A percentile compares a stretch with the other conserved stretches of the same genome.
Conservation (phyloP, 2,329 filamentous ascomycete genomes). For the Xylaria sp. region DNA sequence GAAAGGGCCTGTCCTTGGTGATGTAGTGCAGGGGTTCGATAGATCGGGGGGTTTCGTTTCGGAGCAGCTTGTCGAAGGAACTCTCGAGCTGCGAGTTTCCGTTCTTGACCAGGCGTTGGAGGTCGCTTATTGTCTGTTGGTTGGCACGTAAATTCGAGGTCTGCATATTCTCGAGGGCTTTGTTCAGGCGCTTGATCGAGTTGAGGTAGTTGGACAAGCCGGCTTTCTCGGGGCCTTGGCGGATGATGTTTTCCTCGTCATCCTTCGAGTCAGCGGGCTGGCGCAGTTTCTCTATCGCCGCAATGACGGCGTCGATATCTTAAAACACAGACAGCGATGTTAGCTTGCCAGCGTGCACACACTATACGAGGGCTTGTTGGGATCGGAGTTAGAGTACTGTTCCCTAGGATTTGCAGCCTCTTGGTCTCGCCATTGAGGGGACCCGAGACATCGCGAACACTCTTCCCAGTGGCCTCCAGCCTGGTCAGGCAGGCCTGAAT, state of each 20-base stretch:
- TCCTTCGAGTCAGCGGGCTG: slow-evolving; percentile 94
- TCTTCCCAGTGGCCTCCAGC: slow-evolving; percentile 88
- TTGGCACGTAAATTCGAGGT: slow-evolving; percentile 92
- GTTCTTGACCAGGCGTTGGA: slow-evolving; percentile 79
- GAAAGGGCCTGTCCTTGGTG: slow-evolving; percentile 89
- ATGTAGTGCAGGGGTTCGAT: slow-evolving; percentile 93
- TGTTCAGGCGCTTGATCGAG: slow-evolving; percentile 88
- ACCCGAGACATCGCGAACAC: slow-evolving; percentile 89
- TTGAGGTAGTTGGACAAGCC: slow-evolving; percentile 87
- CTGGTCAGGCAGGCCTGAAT: slow-evolving; percentile 88
- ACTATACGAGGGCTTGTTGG: neutral
- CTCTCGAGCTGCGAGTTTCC: slow-evolving; percentile 87
- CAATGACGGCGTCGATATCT: slow-evolving; percentile 88
- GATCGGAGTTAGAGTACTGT: slow-evolving; percentile 64
- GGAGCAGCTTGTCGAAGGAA: slow-evolving; percentile 81
- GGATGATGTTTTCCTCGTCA: slow-evolving; percentile 90
- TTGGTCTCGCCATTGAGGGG: slow-evolving; percentile 94
- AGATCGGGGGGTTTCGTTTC: slow-evolving; percentile 78
- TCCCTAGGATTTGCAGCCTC: slow-evolving; percentile 85
- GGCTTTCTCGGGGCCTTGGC: slow-evolving; percentile 83
- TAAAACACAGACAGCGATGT: slow-evolving; percentile 27
- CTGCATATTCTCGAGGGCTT: slow-evolving; percentile 85
- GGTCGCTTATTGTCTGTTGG: slow-evolving; percentile 85
- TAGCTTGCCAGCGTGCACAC: slow-evolving; percentile 35
- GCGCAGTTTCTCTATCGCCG: slow-evolving; percentile 87